Percentiles rank a stretch among this genome's conserved stretches.
These are phyloP conservation scores for Peronosclerospora sorghi DNA, from an alignment of 352 stramenopile genomes.

Conservation along the genomic window DNA sequence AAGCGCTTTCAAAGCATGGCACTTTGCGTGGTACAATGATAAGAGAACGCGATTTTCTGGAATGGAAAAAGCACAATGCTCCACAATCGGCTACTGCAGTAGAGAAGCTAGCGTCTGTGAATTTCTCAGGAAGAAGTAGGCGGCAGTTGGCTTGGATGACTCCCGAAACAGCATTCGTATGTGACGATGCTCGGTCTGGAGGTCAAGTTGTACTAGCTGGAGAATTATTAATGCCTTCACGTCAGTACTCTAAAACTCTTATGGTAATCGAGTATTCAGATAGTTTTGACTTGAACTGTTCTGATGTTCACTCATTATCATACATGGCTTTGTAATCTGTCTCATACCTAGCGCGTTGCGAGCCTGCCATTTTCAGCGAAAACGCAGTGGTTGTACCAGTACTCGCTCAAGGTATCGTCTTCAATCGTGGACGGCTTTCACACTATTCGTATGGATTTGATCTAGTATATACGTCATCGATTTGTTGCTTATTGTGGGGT, in stretches of 20 bases:
- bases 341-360: conserved; percentile 22
- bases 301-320: background rate
- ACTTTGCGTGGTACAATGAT: conserved; percentile 25
- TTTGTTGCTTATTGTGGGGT: background rate
- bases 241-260: conserved; percentile 16
- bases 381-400: conserved; percentile 56
- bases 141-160: conserved; percentile 22
- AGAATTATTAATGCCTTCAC: conserved; percentile 19
- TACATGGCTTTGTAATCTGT: background rate
- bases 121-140: conserved; percentile 15
- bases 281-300: background rate
- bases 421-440: conserved; percentile 42
- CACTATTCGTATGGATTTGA: conserved; percentile 43
- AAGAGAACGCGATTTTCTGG: conserved; percentile 20
- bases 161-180: conserved; percentile 21
- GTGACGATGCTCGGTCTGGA: conserved; percentile 15
- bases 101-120: conserved; percentile 16
- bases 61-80: conserved; percentile 13
- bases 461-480: background rate
- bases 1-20: conserved; percentile 15
- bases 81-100: conserved; percentile 3
- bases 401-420: conserved; percentile 49
- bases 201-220: conserved; percentile 11
- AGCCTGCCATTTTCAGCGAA: conserved; percentile 46
- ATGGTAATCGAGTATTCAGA: conserved; percentile 7